These are phyloP conservation scores for Dioszegia aurantiaca DNA, from an alignment of 768 basidiomycete genomes.

Conservation along the genomic window DNA sequence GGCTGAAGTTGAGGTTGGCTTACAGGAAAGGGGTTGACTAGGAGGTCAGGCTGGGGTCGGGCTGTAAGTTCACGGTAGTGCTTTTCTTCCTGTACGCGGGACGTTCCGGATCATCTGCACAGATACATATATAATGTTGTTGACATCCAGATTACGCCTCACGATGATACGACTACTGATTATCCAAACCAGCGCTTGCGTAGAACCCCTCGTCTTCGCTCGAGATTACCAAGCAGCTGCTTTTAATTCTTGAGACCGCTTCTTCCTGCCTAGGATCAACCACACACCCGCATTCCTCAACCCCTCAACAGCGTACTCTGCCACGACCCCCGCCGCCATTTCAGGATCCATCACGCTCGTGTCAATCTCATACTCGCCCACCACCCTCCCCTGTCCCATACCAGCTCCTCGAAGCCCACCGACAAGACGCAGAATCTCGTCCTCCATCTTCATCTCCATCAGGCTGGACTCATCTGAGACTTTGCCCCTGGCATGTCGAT, in stretches of 20 bases:
- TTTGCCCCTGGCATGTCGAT: slow-evolving; percentile 2
- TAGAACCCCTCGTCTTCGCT: too few species aligned
- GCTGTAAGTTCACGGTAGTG: too few species aligned
- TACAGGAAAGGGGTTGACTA: not conserved
- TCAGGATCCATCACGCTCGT: slow-evolving; percentile 11
- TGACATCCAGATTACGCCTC: too few species aligned
- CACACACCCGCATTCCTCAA: slow-evolving; percentile 11
- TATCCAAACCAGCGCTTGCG: too few species aligned
- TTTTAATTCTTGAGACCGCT: not conserved
- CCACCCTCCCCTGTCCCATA: slow-evolving; percentile 8
- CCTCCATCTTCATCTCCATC: slow-evolving; percentile 20
- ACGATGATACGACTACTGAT: too few species aligned
- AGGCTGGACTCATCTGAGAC: slow-evolving; percentile 9
- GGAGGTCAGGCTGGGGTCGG: not conserved
- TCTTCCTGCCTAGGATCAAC: slow-evolving; percentile 6
- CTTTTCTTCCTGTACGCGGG: too few species aligned
- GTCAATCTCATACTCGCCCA: slow-evolving; percentile 18
- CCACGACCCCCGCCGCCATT: slow-evolving; percentile 13
- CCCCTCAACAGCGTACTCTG: slow-evolving; percentile 12
- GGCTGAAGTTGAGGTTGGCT: slow-evolving; percentile 21
- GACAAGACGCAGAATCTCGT: slow-evolving; percentile 11
- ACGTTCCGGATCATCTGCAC: too few species aligned
- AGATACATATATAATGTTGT: too few species aligned
- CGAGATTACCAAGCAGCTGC: too few species aligned
- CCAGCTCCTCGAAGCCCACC: not conserved